Percentiles rank a stretch among this genome's conserved stretches.
These are phyloP conservation scores for Chrysosphaeria jannelii DNA, from an alignment of 2,329 filamentous ascomycete species.

Conservation along the genomic window DNA sequence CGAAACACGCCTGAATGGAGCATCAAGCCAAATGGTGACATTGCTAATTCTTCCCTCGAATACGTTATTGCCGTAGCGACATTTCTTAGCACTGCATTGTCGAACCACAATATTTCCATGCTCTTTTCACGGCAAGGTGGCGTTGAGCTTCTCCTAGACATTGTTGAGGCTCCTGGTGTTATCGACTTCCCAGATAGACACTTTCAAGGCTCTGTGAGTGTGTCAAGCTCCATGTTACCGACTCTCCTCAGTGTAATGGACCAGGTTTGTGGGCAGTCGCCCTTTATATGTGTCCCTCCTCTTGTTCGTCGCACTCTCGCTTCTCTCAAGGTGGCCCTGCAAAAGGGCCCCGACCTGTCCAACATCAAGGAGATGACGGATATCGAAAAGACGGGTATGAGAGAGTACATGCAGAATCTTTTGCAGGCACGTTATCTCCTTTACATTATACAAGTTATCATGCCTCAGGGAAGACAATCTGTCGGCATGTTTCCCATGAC, in stretches of 20 bases:
- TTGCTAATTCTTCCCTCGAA: conserved; percentile 25
- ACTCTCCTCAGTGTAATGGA: conserved; percentile 46
- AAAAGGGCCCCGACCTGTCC: too few relatives aligned
- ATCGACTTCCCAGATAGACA: too few relatives aligned
- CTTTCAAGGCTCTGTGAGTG: conserved; percentile 40
- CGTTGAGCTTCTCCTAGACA: conserved; percentile 56
- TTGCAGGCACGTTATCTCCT: too few relatives aligned
- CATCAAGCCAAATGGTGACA: conserved; percentile 41
- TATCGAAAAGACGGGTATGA: too few relatives aligned
- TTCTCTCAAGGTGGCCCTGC: too few relatives aligned
- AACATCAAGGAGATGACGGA: too few relatives aligned
- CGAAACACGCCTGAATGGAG: conserved; percentile 39
- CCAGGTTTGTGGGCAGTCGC: conserved; percentile 49
- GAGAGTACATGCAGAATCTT: too few relatives aligned
- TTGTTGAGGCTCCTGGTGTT: conserved; percentile 60
- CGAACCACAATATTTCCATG: conserved; percentile 39
- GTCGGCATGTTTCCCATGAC: too few relatives aligned
- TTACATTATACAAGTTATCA: too few relatives aligned
- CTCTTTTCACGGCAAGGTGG: conserved; percentile 54
- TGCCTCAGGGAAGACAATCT: too few relatives aligned
- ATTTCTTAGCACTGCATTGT: conserved; percentile 47
- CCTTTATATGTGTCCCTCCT: conserved; percentile 55
- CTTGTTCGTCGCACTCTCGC: conserved; percentile 44
- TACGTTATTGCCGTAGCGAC: conserved; percentile 49
- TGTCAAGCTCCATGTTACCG: conserved; percentile 33